phyloP scores from a whole-genome alignment of 2,329 filamentous ascomycete genomes.

The Monilinia vaccinii-corymbosi region DNA sequence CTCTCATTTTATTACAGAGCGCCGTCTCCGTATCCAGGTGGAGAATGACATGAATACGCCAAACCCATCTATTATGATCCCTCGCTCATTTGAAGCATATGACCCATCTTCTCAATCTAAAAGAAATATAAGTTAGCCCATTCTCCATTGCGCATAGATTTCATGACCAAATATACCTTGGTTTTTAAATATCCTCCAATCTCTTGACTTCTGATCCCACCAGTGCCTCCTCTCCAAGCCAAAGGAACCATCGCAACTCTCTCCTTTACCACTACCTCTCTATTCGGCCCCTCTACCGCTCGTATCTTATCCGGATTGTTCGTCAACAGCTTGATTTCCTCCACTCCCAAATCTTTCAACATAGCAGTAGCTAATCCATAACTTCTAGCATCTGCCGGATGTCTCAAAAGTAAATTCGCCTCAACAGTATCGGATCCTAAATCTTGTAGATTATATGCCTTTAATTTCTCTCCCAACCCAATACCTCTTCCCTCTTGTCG shows the following conservation, averaged over 20 bases:
- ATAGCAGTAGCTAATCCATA: slow-evolving; percentile 97
- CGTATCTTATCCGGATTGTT: slow-evolving; percentile 98
- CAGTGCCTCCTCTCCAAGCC: slow-evolving; percentile 72
- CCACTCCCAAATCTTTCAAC: slow-evolving; percentile 73
- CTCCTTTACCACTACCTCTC: slow-evolving; percentile 81
- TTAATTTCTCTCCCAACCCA: slow-evolving; percentile 87
- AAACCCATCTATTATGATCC: slow-evolving; percentile 10
- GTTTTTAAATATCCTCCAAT: slow-evolving; percentile 91
- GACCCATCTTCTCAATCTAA: slow-evolving; percentile 81
- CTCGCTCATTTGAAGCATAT: slow-evolving; percentile 54
- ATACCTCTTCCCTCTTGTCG: slow-evolving; percentile 95
- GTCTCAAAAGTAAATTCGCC: slow-evolving; percentile 80
- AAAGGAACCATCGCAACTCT: slow-evolving; percentile 91
- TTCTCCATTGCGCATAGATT: not conserved
- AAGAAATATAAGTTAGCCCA: slow-evolving; percentile 2
- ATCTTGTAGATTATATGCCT: slow-evolving; percentile 97
- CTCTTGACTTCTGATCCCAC: slow-evolving; percentile 77
- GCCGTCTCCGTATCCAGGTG: not conserved
- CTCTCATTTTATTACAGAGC: not conserved
- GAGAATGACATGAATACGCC: not conserved
- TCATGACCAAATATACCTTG: slow-evolving; percentile 55
- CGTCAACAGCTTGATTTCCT: slow-evolving; percentile 73
- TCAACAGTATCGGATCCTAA: slow-evolving; percentile 96
- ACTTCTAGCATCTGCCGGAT: slow-evolving; percentile 88
- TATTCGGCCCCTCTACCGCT: slow-evolving; percentile 82